A percentile compares a stretch with the other conserved stretches of the same genome.
phyloP scores from a whole-genome alignment of 2,329 filamentous ascomycete species.

The Colletotrichum tropicicola region DNA sequence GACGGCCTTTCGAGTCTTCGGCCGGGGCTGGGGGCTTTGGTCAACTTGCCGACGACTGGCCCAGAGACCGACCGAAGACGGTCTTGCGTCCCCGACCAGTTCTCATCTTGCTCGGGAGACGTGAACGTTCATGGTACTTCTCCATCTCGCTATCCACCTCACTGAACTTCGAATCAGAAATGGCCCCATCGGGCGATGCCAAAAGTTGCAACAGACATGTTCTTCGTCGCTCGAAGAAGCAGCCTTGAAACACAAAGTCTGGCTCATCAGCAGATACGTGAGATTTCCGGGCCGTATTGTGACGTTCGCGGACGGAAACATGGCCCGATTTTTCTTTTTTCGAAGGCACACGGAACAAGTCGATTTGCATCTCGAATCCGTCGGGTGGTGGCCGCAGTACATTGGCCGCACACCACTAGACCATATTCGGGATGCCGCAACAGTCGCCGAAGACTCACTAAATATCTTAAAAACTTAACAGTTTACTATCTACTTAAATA shows the following conservation, averaged over 20 bases:
- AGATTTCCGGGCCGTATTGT: neutral
- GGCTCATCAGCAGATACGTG: neutral
- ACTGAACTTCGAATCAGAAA: too few species aligned
- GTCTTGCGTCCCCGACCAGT: neutral
- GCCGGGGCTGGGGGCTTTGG: neutral
- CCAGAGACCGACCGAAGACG: conserved; percentile 5
- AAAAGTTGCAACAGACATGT: neutral
- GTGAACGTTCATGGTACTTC: neutral
- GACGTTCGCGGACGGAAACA: neutral
- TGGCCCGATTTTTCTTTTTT: neutral
- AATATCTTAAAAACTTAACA: too few species aligned
- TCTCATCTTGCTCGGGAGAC: neutral
- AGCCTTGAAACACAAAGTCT: neutral
- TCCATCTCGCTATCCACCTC: too few species aligned
- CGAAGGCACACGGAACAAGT: conserved; percentile 3
- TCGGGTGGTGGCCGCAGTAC: neutral
- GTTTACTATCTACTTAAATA: too few species aligned
- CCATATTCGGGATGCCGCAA: too few species aligned
- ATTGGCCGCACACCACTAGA: neutral
- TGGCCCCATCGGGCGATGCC: too few species aligned
- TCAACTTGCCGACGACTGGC: neutral
- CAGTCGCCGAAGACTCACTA: too few species aligned
- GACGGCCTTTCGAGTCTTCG: neutral
- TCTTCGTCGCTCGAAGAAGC: neutral
- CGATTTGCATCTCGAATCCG: neutral